Conservation (phyloP, 768 basidiomycete genomes). For the Cytidiella melzeri region DNA sequence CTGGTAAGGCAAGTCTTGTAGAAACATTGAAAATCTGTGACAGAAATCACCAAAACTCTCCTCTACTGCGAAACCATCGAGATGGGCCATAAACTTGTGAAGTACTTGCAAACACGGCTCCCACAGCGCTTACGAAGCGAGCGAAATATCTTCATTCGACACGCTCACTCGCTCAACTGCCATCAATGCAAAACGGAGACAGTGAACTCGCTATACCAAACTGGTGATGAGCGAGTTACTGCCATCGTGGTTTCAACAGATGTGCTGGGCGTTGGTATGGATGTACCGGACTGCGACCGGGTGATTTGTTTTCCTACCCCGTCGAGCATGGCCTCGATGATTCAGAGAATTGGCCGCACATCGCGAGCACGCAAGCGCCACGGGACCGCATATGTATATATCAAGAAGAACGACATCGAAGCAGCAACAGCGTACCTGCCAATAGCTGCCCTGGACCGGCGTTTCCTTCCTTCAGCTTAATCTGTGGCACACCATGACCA, state of each 20-base stretch:
- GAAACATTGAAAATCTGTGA: no score
- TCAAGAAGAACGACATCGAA: slow-evolving; percentile 5
- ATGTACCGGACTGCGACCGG: slow-evolving; percentile 3
- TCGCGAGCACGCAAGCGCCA: neutral
- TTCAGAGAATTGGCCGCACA: slow-evolving; percentile 1
- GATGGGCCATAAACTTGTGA: slow-evolving; percentile 2
- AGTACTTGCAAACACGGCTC: slow-evolving; percentile 1
- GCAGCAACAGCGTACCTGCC: neutral
- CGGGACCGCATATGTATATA: slow-evolving; percentile 1
- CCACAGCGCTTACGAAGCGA: neutral
- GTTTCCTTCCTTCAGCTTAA: neutral
- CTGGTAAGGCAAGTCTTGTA: no score
- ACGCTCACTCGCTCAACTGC: slow-evolving; percentile 5
- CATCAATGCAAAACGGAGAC: slow-evolving; percentile 2
- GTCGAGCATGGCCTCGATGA: neutral
- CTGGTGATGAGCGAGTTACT: slow-evolving; percentile 3
- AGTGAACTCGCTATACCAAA: neutral
- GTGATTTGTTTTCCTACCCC: slow-evolving; percentile 4
- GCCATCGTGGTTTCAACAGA: slow-evolving; percentile 2
- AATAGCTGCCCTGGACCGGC: neutral
- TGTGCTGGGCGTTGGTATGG: slow-evolving; percentile 3
- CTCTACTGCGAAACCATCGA: slow-evolving; percentile 8
- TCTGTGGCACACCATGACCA: neutral
- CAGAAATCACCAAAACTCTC: slow-evolving; percentile 3
- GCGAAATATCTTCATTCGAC: neutral